Evolutionary conservation across 202 grass and related monocot species (phyloP).

Genomic region (Cymbopogon flexuosus): DNA sequence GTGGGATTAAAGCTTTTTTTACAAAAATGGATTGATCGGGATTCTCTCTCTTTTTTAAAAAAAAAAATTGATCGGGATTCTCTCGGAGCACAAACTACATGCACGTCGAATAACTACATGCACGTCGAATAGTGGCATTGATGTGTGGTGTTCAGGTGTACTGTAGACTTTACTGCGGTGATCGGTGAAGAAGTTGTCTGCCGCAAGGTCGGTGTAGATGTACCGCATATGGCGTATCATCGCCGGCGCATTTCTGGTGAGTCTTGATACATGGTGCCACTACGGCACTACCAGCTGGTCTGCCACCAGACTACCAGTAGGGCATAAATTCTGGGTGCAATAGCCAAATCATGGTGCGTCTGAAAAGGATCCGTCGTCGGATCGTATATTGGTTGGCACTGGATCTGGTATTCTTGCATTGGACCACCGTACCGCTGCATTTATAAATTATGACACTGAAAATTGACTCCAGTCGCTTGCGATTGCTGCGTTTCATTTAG

Average conservation of each 20-base stretch:
- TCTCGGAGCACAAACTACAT: too few species aligned
- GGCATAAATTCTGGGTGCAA: background rate
- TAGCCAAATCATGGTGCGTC: background rate
- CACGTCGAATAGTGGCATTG: background rate
- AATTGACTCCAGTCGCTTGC: too few species aligned
- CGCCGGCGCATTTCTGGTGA: too few species aligned
- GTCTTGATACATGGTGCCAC: too few species aligned
- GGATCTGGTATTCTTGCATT: background rate
- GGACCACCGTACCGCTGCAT: background rate
- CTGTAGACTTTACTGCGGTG: background rate
- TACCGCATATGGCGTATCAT: too few species aligned
- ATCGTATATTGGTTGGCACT: background rate
- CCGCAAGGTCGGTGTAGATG: background rate
- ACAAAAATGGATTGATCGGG: too few species aligned
- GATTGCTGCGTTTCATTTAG: background rate
- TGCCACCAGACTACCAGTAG: background rate
- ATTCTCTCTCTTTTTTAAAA: too few species aligned
- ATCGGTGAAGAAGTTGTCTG: too few species aligned
- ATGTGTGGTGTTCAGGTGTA: background rate
- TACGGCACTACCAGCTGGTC: too few species aligned
- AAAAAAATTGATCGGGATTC: too few species aligned
- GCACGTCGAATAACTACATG: too few species aligned
- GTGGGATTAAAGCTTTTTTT: too few species aligned
- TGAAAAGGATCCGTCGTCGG: background rate
- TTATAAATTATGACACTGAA: background rate